Conservation (phyloP, 306 rosid species). For the Clitoria ternatea region DNA sequence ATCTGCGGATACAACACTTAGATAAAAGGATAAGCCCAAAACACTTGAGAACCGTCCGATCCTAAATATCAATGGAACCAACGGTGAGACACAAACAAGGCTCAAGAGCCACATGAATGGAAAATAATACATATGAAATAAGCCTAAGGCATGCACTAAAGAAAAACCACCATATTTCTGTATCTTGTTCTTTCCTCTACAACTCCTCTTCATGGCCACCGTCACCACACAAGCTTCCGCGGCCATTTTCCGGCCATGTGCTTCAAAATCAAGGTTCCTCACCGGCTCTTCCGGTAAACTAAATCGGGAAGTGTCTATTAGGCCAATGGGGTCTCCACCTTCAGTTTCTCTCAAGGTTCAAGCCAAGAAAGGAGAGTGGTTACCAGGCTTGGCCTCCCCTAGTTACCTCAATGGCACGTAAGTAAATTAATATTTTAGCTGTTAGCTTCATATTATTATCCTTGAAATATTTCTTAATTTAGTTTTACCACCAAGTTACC, state of each 20-base stretch:
- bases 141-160: conserved; percentile 32
- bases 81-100: conserved; percentile 30
- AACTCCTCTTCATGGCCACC: conserved; percentile 61
- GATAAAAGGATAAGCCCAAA: conserved; percentile 85
- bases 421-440: no score
- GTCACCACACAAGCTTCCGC: conserved; percentile 90
- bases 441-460: no score
- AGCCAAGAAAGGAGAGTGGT: conserved; percentile 95
- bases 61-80: conserved; percentile 37
- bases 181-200: background rate
- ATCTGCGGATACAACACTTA: conserved; percentile 45
- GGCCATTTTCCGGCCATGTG: conserved; percentile 72
- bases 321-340: conserved; percentile 45
- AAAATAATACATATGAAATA: conserved; percentile 44
- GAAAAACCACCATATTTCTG: conserved; percentile 8
- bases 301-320: conserved; percentile 51
- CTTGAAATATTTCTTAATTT: no score
- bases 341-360: conserved; percentile 60
- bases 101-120: conserved; percentile 58
- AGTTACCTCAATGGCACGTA: conserved; percentile 83
- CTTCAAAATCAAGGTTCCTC: conserved; percentile 60
- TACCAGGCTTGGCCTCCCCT: conserved; percentile 90
- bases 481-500: no score
- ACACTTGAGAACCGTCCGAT: conserved; percentile 39
- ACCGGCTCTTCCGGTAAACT: conserved; percentile 68